Conservation (phyloP, 169 alveolate species). For the Eimeria necatrix region DNA sequence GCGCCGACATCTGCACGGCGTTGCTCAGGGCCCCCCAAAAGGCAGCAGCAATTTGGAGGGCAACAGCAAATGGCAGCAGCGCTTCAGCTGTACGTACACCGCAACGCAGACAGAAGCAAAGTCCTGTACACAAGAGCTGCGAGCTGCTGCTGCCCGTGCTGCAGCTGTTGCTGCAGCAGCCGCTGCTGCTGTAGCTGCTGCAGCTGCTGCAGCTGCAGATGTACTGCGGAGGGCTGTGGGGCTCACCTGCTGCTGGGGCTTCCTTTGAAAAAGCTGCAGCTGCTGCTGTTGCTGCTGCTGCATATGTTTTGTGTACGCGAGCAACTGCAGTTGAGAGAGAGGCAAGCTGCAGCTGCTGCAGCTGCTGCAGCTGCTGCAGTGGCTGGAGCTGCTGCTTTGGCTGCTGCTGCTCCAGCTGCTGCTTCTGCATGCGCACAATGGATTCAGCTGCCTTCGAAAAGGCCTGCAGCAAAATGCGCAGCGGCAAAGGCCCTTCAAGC, state of each 20-base stretch:
- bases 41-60: slow-evolving; percentile 41
- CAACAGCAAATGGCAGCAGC: slow-evolving; percentile 39
- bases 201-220: not conserved
- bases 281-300: slow-evolving; percentile 29
- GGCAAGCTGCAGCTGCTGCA: not conserved
- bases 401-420: slow-evolving; percentile 30
- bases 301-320: not conserved
- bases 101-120: slow-evolving; percentile 3
- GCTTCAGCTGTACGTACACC: slow-evolving; percentile 55
- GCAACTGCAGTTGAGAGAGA: not conserved
- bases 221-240: too few relatives aligned
- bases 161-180: not conserved
- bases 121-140: not conserved
- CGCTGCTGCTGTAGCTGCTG: not conserved
- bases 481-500: not conserved
- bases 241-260: not conserved
- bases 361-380: too few relatives aligned
- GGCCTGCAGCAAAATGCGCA: not conserved
- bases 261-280: not conserved
- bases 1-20: slow-evolving; percentile 40
- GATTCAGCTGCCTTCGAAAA: not conserved
- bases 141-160: not conserved
- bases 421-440: not conserved
- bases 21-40: slow-evolving; percentile 56
- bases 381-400: not conserved